Evolutionary conservation across 495 filamentous ascomycete genomes (phyloP).

Genomic region (Lichina pygmaea): DNA sequence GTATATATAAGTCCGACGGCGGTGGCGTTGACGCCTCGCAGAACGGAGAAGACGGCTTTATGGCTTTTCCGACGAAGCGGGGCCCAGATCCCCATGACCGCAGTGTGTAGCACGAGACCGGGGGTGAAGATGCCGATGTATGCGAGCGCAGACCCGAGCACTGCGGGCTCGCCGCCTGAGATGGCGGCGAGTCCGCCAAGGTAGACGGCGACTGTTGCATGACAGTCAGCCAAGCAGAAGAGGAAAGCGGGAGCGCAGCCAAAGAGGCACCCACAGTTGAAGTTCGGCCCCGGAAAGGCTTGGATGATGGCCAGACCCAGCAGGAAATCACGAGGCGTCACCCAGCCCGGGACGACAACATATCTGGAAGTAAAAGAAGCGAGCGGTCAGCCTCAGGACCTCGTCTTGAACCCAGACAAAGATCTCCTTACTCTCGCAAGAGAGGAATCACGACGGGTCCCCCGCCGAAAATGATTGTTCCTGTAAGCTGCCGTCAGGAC

Average conservation of each 20-base stretch:
- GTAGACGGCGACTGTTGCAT: conserved; percentile 31
- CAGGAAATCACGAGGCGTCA: conserved; percentile 51
- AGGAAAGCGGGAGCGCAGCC: too few relatives aligned
- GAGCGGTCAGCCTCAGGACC: background rate
- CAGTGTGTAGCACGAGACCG: conserved; percentile 35
- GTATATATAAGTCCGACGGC: conserved; percentile 63
- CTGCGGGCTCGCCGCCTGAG: conserved; percentile 10
- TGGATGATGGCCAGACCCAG: conserved; percentile 65
- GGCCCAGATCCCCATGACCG: conserved; percentile 45
- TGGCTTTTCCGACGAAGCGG: conserved; percentile 21
- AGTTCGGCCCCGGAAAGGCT: conserved; percentile 65
- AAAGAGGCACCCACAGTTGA: conserved; percentile 25
- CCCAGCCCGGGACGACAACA: conserved; percentile 60
- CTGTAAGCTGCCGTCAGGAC: conserved; percentile 16
- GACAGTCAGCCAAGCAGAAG: background rate
- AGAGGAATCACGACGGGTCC: conserved; percentile 70
- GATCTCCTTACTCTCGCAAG: conserved; percentile 21
- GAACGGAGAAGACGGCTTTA: conserved; percentile 25
- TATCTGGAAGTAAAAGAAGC: conserved; percentile 13
- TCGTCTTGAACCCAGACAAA: background rate
- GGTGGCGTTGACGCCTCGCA: conserved; percentile 48
- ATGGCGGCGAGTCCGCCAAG: conserved; percentile 33
- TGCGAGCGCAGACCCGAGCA: conserved; percentile 34
- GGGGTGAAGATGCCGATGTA: conserved; percentile 48
- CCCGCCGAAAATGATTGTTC: conserved; percentile 68